Base-by-base conservation (phyloP, 306 rosid genomes). In the Acmispon strigosus region DNA sequence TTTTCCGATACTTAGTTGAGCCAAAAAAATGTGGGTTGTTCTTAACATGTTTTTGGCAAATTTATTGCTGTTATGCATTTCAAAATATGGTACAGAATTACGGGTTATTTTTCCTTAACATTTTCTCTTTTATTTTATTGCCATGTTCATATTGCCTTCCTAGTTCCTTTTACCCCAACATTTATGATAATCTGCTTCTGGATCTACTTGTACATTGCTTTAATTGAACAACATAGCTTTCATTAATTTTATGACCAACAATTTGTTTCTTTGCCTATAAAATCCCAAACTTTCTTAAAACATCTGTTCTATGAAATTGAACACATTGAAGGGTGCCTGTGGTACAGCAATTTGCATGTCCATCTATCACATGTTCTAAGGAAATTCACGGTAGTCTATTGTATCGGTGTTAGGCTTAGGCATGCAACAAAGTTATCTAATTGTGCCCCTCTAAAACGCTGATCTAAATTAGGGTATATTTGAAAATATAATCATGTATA, bases 91-190 rank as follows among this genome's bases (percentile, higher is more conserved):
- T 18, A 27, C 50, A 17, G 22, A 44, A 43, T 47, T 17, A 47
- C 18, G 51, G 19, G 20, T 29, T 76, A 50, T 50, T 60, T 48
- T 76, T 50, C 55, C 63, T 16, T 22, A 36, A 67, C 74, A 14
- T 58, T 55, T 32, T 11, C 48, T 54, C 29, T 50, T 17, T 20
- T 15, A 7, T 8, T 70, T 34, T 44, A 15, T 18, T 48, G 68
- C n/a, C 12, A 8, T 39, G 27, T 36, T 47, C 32, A 7, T 57
- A 57, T 49, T 48, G 20, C 54, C 19, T 66, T 47, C 62, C 60
- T 48, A 9, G 15, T 54, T 58, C 48, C 1, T 34, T 53, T 66
- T 15, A 6, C 39, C 9, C 22, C 61, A 34, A 47, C 20, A 66
- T 32, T 44, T 34, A 48, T 58, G 63, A 49, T 22, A 67, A 67